Conservation (phyloP, 495 filamentous ascomycete genomes). For the Beverwykella pulmonaria region DNA sequence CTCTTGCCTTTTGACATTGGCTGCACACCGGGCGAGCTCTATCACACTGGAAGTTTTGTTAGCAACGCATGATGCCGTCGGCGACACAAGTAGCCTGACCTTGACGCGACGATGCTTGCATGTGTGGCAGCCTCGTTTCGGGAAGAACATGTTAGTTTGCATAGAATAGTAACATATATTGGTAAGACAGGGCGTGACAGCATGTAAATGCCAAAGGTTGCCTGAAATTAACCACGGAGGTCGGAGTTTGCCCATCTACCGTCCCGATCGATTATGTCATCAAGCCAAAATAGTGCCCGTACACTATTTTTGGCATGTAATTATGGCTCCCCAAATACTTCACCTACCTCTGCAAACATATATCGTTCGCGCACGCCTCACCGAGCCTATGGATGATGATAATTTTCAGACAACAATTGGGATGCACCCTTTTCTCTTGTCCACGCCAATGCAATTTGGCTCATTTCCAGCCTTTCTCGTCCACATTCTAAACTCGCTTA, state of each 20-base stretch:
- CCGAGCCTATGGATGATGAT: conserved; percentile 39
- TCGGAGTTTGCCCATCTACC: not conserved
- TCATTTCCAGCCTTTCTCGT: conserved; percentile 44
- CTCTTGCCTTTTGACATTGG: not conserved
- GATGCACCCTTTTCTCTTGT: conserved; percentile 34
- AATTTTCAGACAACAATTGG: conserved; percentile 39
- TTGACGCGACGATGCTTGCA: not conserved
- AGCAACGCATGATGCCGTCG: not conserved
- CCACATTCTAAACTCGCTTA: conserved; percentile 39
- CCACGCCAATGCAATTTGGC: conserved; percentile 39
- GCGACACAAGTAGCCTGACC: not conserved
- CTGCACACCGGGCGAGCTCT: not conserved
- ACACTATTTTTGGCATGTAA: conserved; percentile 25
- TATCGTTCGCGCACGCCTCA: conserved; percentile 35
- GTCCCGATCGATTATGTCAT: not conserved
- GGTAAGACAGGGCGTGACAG: not conserved
- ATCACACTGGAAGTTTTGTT: not conserved
- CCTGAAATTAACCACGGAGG: not conserved
- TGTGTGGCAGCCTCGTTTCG: not conserved
- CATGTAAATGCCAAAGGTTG: not conserved
- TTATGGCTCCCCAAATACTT: conserved; percentile 45
- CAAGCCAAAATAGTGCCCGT: not conserved
- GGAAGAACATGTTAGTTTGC: not conserved
- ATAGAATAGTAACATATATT: not conserved
- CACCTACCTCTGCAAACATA: conserved; percentile 41